Conservation (phyloP, 1,139 yeast species). For the Kluyveromyces sp. region DNA sequence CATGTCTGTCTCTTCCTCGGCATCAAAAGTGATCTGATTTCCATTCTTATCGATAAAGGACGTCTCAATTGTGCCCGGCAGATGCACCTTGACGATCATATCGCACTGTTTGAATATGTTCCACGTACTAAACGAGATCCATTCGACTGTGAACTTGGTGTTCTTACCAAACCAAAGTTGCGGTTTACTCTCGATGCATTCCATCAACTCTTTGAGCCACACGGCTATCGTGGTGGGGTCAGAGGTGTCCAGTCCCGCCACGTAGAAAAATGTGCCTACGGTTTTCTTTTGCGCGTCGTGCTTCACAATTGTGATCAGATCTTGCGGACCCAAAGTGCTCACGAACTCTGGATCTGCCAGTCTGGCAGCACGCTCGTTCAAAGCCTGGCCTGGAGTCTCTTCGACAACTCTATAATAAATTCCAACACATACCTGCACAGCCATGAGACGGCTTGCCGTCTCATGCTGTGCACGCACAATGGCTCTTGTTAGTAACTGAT, state of each 20-base stretch:
- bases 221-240: constrained; percentile 64
- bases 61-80: constrained; percentile 79
- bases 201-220: constrained; percentile 71
- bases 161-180: constrained; percentile 72
- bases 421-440: no score
- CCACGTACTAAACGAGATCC: constrained; percentile 61
- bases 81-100: constrained; percentile 64
- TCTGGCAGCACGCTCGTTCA: constrained; percentile 42
- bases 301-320: constrained; percentile 44
- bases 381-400: constrained; percentile 42
- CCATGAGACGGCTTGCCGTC: no score
- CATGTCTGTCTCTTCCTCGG: constrained; percentile 33
- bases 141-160: constrained; percentile 68
- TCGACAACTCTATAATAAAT: constrained; percentile 39
- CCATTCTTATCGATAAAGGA: constrained; percentile 53
- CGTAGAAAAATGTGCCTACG: constrained; percentile 37
- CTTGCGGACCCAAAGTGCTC: constrained; percentile 78
- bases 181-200: constrained; percentile 51
- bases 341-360: constrained; percentile 38
- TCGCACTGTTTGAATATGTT: constrained; percentile 75
- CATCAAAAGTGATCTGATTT: constrained; percentile 33
- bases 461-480: no score
- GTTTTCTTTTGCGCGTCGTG: constrained; percentile 21
- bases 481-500: no score
- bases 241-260: constrained; percentile 58